phyloP scores from a whole-genome alignment of 116 monocot species.

The Dioscorea cayenensis region DNA sequence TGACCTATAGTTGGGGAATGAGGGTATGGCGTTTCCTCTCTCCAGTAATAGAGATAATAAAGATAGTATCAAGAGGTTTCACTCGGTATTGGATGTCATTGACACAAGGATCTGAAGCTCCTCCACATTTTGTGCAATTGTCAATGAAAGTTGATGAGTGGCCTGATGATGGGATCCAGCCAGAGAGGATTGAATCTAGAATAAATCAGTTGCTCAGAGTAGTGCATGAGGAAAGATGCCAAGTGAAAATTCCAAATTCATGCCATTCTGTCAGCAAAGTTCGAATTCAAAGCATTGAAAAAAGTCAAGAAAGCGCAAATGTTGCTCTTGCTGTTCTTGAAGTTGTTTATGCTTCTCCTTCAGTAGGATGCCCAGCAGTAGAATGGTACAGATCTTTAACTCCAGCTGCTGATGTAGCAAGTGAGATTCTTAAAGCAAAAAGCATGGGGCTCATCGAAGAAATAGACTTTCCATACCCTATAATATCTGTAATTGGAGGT shows the following conservation, averaged over 20 bases:
- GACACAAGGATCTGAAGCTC: conserved; percentile 85
- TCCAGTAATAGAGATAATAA: conserved; percentile 38
- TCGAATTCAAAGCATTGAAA: conserved; percentile 89
- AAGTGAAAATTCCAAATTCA: conserved; percentile 22
- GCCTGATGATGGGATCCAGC: conserved; percentile 98
- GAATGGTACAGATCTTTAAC: conserved; percentile 73
- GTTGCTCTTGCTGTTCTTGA: conserved; percentile 90
- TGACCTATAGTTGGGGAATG: conserved; percentile 24
- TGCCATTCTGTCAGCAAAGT: conserved; percentile 63
- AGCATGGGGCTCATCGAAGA: conserved; percentile 54
- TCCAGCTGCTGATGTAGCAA: conserved; percentile 84
- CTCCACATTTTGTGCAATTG: conserved; percentile 91
- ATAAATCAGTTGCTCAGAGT: conserved; percentile 66
- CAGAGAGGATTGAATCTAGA: conserved; percentile 76
- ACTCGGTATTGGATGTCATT: conserved; percentile 80
- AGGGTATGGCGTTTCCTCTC: conserved; percentile 28
- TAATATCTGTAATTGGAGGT: conserved; percentile 89
- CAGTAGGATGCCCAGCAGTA: conserved; percentile 25
- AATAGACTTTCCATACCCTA: conserved; percentile 69
- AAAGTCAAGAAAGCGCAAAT: conserved; percentile 55
- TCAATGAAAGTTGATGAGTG: conserved; percentile 79
- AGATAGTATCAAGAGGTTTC: conserved; percentile 48
- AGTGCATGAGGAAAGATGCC: conserved; percentile 64
- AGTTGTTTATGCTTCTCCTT: conserved; percentile 83
- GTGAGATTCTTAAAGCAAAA: conserved; percentile 67